phyloP scores from a whole-genome alignment of 1,284 basidiomycete genomes.

The Amylostereum chailletii region DNA sequence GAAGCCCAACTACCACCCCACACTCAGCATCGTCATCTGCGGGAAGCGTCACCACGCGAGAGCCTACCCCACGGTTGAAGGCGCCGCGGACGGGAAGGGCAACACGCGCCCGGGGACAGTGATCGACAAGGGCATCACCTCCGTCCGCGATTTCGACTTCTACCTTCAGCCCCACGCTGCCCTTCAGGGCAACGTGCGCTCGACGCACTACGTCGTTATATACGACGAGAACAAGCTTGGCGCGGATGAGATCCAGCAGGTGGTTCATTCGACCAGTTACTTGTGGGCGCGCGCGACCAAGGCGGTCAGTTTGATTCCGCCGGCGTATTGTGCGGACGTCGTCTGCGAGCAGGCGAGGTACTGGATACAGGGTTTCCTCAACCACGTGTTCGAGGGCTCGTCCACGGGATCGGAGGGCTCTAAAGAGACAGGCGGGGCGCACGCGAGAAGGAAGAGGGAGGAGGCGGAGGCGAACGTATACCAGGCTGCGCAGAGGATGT shows the following conservation, averaged over 20 bases:
- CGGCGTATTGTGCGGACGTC: slow-evolving; percentile 71
- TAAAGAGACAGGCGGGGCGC: slow-evolving; percentile 12
- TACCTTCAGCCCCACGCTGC: slow-evolving; percentile 70
- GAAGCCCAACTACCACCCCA: slow-evolving; percentile 43
- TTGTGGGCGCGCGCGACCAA: slow-evolving; percentile 70
- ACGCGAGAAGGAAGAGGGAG: slow-evolving; percentile 26
- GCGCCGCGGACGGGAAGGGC: slow-evolving; percentile 47
- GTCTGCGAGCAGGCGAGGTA: slow-evolving; percentile 67
- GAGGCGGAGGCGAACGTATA: slow-evolving; percentile 39
- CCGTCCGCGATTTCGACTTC: slow-evolving; percentile 67
- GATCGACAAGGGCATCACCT: slow-evolving; percentile 65
- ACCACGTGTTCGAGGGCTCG: slow-evolving; percentile 34
- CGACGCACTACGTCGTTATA: slow-evolving; percentile 69
- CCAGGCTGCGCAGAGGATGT: slow-evolving; percentile 40
- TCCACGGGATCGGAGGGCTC: slow-evolving; percentile 23
- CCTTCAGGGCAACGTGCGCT: slow-evolving; percentile 54
- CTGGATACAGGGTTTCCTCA: slow-evolving; percentile 61
- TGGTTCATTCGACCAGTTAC: slow-evolving; percentile 55
- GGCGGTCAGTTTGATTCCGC: slow-evolving; percentile 66
- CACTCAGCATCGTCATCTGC: slow-evolving; percentile 64
- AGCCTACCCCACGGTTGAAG: slow-evolving; percentile 44
- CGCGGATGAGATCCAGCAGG: slow-evolving; percentile 62
- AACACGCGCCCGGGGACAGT: slow-evolving; percentile 71
- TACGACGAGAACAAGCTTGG: slow-evolving; percentile 61
- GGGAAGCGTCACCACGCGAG: slow-evolving; percentile 75